Conservation (phyloP, 805 yeast genomes). For the Kodamaea nitidulidarum region DNA sequence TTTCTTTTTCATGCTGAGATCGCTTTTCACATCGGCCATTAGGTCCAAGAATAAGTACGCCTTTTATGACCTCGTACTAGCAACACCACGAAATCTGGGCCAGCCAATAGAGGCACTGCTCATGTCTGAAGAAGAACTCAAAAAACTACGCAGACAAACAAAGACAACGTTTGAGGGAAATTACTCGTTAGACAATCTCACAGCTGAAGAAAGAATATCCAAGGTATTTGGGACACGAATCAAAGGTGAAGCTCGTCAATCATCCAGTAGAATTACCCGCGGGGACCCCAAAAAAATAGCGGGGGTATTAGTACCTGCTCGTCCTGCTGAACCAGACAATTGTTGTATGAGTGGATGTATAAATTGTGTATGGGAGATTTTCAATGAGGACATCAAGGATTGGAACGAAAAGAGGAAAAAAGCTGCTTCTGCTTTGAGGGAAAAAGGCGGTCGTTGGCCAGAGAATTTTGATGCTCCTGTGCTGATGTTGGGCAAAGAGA, state of each 20-base stretch:
- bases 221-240: conserved; percentile 55
- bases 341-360: conserved; percentile 98
- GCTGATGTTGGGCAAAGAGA: conserved; percentile 24
- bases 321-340: conserved; percentile 87
- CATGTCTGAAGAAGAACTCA: conserved; percentile 20
- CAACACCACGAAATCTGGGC: conserved; percentile 30
- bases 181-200: conserved; percentile 22
- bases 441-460: conserved; percentile 43
- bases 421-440: conserved; percentile 47
- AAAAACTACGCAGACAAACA: conserved; percentile 17
- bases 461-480: conserved; percentile 40
- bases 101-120: conserved; percentile 31
- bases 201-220: conserved; percentile 46
- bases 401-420: conserved; percentile 62
- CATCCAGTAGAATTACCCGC: conserved; percentile 33
- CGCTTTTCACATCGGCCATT: not conserved
- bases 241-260: conserved; percentile 46
- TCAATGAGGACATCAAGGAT: conserved; percentile 79
- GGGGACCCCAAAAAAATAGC: conserved; percentile 37
- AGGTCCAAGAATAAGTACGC: conserved; percentile 15
- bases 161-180: conserved; percentile 30
- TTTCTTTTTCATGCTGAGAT: conserved; percentile 1
- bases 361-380: conserved; percentile 95
- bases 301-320: conserved; percentile 77
- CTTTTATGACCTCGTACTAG: conserved; percentile 35